Evolutionary conservation across 129 eudicot genomes (phyloP).

Genomic region (Smallanthus sonchifolius): DNA sequence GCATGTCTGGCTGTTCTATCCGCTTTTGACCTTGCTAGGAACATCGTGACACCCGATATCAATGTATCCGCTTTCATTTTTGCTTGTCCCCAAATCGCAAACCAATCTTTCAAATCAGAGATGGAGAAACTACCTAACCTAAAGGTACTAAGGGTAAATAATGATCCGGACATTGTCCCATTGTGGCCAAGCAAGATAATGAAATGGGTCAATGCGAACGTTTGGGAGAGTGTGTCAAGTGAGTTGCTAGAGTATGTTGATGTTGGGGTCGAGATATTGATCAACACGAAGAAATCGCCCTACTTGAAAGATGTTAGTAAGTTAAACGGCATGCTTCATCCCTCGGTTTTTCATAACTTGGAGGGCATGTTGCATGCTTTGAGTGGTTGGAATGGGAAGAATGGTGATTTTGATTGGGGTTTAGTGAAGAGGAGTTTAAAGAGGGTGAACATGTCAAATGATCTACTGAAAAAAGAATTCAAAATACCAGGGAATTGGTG

Average conservation of each 20-base stretch:
- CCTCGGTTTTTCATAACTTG: conserved; percentile 1
- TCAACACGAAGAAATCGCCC: conserved; percentile 20
- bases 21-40: conserved; percentile 27
- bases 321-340: not conserved
- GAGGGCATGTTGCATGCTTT: conserved; percentile 29
- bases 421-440: conserved; percentile 16
- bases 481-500: conserved; percentile 24
- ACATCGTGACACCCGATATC: conserved; percentile 7
- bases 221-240: not conserved
- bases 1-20: conserved; percentile 25
- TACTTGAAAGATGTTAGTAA: conserved; percentile 8
- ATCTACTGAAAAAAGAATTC: conserved; percentile 12
- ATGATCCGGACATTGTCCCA: conserved; percentile 16
- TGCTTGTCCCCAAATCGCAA: conserved; percentile 20
- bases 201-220: not conserved
- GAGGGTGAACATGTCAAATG: conserved; percentile 18
- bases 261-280: conserved; percentile 25
- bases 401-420: conserved; percentile 22
- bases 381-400: conserved; percentile 25
- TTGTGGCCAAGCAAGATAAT: conserved; percentile 28
- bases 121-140: conserved; percentile 26
- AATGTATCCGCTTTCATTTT: conserved; percentile 18
- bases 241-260: conserved; percentile 19
- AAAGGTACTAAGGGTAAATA: conserved; percentile 21
- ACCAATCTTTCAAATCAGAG: conserved; percentile 14